Base-by-base conservation (phyloP, 2,329 filamentous ascomycete genomes). In the Colletotrichum kahawae region DNA sequence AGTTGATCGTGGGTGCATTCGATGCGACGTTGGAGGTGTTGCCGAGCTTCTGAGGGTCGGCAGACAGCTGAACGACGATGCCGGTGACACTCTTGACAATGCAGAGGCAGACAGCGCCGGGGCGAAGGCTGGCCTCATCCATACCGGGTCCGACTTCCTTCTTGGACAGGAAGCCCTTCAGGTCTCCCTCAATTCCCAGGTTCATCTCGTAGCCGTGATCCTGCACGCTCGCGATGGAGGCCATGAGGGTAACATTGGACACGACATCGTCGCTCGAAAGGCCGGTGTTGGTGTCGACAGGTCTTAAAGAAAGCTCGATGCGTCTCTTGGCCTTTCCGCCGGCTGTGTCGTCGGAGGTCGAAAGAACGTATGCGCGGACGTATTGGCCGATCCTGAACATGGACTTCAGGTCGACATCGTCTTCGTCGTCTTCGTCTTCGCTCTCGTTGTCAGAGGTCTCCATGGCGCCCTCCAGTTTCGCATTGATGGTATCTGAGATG, bases 131-230 rank as follows among this genome's bases (percentile, higher is more conserved):
- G 18, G 92, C 89, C 77, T 94, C 89, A 7, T 93, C 87, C 21
- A 94, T 87, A 59, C 87, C 88, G 34, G 90, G 82, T 65, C 95
- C 94, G 21, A 98, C 87, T 82, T 98, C 95, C 81, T 94, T 95
- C 76, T 93, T 94, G 7, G 95, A 91, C 81, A 99, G 89, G 85
- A 99, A 99, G 4, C 95, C 97, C 77, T 92, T 93, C 67, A 96
- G 83, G 48, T 91, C 89, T 36, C 89, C 86, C 68, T 92, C 91
- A 43, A 92, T 88, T 21, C 95, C 95, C 48, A 98, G 85, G 79
- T 98, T 95, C 95, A 99, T 98, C 71, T 98, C 91, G 73, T 97
- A 90, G 76, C 97, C 97, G 81, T 98, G 96, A 80, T 99, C 97
- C 84, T 99, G 96, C n/a, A 97, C 93, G 83, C 96, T 99, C 66